Conservation (phyloP, 345 rosid genomes). For the Sonneratia alba region DNA sequence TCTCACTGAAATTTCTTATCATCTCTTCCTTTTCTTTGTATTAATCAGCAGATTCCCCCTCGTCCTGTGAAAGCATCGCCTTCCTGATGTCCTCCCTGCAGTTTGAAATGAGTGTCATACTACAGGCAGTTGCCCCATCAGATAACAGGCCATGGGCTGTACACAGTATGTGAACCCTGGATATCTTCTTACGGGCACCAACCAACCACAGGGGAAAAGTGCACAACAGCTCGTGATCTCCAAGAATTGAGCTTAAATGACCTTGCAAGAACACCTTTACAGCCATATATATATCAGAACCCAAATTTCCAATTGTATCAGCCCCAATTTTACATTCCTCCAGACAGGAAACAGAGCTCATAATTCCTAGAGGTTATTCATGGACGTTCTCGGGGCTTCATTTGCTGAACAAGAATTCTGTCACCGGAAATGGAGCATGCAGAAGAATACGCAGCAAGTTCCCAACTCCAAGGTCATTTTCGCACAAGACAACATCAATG, state of each 20-base stretch:
- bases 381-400: no score
- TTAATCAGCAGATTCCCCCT: no score
- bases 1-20: background rate
- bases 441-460: no score
- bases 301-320: background rate
- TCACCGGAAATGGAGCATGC: no score
- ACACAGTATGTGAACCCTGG: background rate
- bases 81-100: background rate
- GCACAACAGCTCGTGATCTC: background rate
- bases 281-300: background rate
- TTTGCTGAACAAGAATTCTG: no score
- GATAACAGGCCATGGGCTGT: background rate
- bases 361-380: background rate
- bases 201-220: background rate
- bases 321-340: background rate
- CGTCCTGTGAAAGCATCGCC: no score
- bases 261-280: background rate
- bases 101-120: background rate
- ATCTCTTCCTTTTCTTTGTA: background rate
- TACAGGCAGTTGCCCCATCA: background rate
- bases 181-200: background rate
- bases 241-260: background rate
- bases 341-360: background rate
- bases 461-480: no score
- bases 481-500: no score